Percentiles rank a stretch among this genome's conserved stretches.
Evolutionary conservation across 179 eudicot species (phyloP).

Genomic region (Beta lomatogona): DNA sequence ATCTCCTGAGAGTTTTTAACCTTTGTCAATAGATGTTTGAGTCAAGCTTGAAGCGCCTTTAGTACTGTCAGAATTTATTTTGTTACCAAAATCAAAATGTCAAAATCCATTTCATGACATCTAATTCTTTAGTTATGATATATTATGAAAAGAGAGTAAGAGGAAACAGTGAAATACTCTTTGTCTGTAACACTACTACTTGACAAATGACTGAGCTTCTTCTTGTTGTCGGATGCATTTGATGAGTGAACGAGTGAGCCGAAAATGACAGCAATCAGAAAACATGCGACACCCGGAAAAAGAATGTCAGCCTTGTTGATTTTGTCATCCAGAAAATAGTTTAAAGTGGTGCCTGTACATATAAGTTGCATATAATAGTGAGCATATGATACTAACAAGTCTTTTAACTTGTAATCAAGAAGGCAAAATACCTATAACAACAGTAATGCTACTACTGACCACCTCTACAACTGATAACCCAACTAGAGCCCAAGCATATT

Average conservation of each 20-base stretch:
- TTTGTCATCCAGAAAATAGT: conserved; percentile 64
- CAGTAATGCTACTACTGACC: conserved; percentile 71
- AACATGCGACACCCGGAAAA: conserved; percentile 72
- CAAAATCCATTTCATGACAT: no score
- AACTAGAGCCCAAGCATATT: conserved; percentile 89
- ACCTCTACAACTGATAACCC: conserved; percentile 86
- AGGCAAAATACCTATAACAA: conserved; percentile 66
- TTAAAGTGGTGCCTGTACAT: conserved; percentile 61
- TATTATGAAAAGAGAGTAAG: neutral
- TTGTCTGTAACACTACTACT: conserved; percentile 12
- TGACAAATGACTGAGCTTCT: conserved; percentile 39
- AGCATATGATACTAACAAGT: neutral
- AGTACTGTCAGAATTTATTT: conserved; percentile 33
- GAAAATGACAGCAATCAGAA: conserved; percentile 59
- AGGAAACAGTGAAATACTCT: conserved; percentile 23
- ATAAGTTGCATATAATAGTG: neutral
- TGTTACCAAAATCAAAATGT: neutral
- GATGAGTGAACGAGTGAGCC: conserved; percentile 71
- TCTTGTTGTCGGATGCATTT: conserved; percentile 52
- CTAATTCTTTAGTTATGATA: neutral
- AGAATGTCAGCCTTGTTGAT: conserved; percentile 66
- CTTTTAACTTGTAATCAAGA: no score
- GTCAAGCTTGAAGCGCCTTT: conserved; percentile 8
- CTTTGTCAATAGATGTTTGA: no score
- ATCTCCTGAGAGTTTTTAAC: no score